Conservation (phyloP, 1,284 basidiomycete genomes). For the Ceratobasidium sp. region DNA sequence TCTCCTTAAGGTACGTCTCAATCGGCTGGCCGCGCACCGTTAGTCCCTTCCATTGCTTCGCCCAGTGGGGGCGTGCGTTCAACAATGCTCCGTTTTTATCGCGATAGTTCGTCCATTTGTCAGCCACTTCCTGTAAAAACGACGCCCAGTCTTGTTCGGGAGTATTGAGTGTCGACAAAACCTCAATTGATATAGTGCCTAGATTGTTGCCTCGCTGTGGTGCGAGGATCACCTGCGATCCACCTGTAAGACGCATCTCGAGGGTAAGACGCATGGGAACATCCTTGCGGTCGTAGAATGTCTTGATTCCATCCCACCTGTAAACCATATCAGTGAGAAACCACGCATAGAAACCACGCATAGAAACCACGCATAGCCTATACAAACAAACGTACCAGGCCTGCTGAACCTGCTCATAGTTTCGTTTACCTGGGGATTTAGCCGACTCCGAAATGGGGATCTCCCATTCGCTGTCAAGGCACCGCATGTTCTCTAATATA, state of each 20-base stretch:
- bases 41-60: constrained; percentile 44
- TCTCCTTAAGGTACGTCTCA: constrained; percentile 40
- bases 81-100: constrained; percentile 32
- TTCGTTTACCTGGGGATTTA: constrained; percentile 27
- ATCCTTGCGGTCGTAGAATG: constrained; percentile 40
- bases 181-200: constrained; percentile 44
- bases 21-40: constrained; percentile 42
- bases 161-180: constrained; percentile 40
- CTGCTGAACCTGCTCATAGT: constrained; percentile 42
- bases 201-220: constrained; percentile 42
- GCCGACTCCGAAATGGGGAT: constrained; percentile 37
- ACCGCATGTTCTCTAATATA: constrained; percentile 42
- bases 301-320: constrained; percentile 45
- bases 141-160: constrained; percentile 39
- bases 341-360: neutral
- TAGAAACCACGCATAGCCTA: no score
- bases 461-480: constrained; percentile 44
- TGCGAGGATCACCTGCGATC: constrained; percentile 41
- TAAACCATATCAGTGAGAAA: neutral
- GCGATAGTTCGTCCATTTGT: constrained; percentile 43
- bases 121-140: constrained; percentile 42
- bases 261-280: constrained; percentile 43
- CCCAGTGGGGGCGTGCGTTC: constrained; percentile 46
- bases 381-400: constrained; percentile 45
- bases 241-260: constrained; percentile 44